These are phyloP conservation scores for Penicillium sp. DNA, from an alignment of 2,329 filamentous ascomycete genomes.

Conservation along the genomic window DNA sequence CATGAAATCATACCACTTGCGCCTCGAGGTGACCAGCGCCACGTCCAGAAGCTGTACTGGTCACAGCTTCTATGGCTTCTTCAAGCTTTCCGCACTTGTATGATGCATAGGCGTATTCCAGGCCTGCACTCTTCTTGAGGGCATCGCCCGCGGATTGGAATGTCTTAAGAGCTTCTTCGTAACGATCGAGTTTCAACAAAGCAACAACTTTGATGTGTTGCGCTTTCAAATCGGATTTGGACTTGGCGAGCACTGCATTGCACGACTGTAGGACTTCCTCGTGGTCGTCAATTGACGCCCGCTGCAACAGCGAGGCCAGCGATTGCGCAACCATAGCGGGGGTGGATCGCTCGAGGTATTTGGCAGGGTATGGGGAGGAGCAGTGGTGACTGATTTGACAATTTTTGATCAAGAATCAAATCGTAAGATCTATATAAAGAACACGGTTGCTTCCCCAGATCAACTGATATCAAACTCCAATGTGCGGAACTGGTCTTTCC, in stretches of 20 bases:
- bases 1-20: slow-evolving; percentile 52
- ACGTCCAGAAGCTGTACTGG: slow-evolving; percentile 42
- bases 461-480: slow-evolving; percentile 19
- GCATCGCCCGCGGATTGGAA: slow-evolving; percentile 55
- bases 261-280: slow-evolving; percentile 60
- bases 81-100: slow-evolving; percentile 60
- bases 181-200: slow-evolving; percentile 63
- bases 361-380: background rate
- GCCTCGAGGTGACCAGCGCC: slow-evolving; percentile 61
- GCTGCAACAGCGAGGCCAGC: slow-evolving; percentile 57
- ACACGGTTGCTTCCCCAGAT: slow-evolving; percentile 12
- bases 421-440: background rate
- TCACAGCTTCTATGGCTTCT: slow-evolving; percentile 55
- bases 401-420: background rate
- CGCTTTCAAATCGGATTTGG: slow-evolving; percentile 56
- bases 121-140: slow-evolving; percentile 54
- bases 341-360: slow-evolving; percentile 5
- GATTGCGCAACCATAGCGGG: slow-evolving; percentile 46
- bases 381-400: background rate
- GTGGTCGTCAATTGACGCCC: slow-evolving; percentile 60
- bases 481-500: slow-evolving; percentile 28
- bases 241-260: slow-evolving; percentile 56
- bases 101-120: slow-evolving; percentile 63
- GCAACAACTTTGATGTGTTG: slow-evolving; percentile 61
- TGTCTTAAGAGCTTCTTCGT: slow-evolving; percentile 58